Evolutionary conservation across 495 filamentous ascomycete species (phyloP).

Genomic region (Ramalina intermedia): DNA sequence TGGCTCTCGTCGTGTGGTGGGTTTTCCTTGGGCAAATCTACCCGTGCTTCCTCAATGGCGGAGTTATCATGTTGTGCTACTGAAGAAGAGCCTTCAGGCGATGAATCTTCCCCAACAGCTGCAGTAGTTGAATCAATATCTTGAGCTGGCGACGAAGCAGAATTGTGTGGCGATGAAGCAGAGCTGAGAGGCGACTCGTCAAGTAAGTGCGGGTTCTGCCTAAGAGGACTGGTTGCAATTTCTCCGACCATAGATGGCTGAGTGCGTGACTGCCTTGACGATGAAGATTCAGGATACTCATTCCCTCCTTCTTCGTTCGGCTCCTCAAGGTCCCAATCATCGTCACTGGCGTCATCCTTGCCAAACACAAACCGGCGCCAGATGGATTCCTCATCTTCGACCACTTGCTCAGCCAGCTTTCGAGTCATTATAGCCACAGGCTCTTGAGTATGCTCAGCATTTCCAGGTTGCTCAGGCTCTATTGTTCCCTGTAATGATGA

Average conservation of each 20-base stretch:
- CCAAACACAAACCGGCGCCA: slow-evolving; percentile 15
- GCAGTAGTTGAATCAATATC: neutral
- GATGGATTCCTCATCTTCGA: slow-evolving; percentile 8
- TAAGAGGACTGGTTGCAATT: slow-evolving; percentile 9
- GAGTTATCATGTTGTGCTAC: no score
- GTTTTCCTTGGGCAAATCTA: no score
- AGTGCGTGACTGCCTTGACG: neutral
- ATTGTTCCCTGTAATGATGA: no score
- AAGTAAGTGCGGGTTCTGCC: slow-evolving; percentile 10
- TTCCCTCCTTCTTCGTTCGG: neutral
- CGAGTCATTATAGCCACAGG: no score
- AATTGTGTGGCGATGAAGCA: neutral
- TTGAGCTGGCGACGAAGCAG: neutral
- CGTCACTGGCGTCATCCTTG: slow-evolving; percentile 2
- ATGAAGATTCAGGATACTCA: neutral
- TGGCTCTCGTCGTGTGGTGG: no score
- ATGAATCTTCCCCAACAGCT: neutral
- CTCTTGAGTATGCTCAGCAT: no score
- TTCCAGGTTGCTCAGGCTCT: no score
- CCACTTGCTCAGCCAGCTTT: no score
- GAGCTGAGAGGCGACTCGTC: neutral
- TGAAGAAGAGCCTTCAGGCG: neutral
- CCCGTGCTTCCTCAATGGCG: no score
- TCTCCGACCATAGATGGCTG: slow-evolving; percentile 9
- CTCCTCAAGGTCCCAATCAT: slow-evolving; percentile 5